A percentile compares a stretch with the other conserved stretches of the same genome.
Evolutionary conservation across 1,139 yeast species (phyloP).

Genomic region (Lodderomyces pseudojiufengensis): DNA sequence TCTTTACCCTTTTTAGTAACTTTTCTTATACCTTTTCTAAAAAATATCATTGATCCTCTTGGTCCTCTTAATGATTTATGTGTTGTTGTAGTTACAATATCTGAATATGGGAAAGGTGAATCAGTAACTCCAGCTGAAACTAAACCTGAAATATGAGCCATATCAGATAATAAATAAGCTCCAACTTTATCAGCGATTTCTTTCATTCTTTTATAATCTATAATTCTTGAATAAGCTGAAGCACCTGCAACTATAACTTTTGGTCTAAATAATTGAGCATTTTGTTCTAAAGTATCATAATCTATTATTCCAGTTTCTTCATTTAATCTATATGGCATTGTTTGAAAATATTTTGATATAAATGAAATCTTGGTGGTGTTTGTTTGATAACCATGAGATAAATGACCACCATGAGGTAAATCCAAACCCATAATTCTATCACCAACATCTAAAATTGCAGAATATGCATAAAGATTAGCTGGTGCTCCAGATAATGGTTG

Average conservation of each 20-base stretch:
- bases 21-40: conserved; percentile 86
- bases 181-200: conserved; percentile 90
- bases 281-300: conserved; percentile 82
- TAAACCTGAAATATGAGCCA: conserved; percentile 96
- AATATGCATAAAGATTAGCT: conserved; percentile 89
- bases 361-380: conserved; percentile 83
- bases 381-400: conserved; percentile 95
- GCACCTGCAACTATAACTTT: conserved; percentile 95
- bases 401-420: conserved; percentile 95
- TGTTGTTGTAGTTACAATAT: conserved; percentile 94
- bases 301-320: conserved; percentile 86
- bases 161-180: conserved; percentile 86
- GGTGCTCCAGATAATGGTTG: conserved; percentile 95
- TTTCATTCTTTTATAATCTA: conserved; percentile 87
- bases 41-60: conserved; percentile 98
- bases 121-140: conserved; percentile 91
- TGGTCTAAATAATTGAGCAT: conserved; percentile 86
- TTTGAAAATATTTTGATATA: conserved; percentile 90
- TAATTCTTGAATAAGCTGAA: conserved; percentile 88
- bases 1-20: conserved; percentile 87
- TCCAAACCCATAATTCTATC: conserved; percentile 96
- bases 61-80: conserved; percentile 98
- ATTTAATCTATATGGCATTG: conserved; percentile 92
- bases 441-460: conserved; percentile 86
- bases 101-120: conserved; percentile 92